Conservation (phyloP, 441 rosid genomes). For the Gossypium schwendimanii region DNA sequence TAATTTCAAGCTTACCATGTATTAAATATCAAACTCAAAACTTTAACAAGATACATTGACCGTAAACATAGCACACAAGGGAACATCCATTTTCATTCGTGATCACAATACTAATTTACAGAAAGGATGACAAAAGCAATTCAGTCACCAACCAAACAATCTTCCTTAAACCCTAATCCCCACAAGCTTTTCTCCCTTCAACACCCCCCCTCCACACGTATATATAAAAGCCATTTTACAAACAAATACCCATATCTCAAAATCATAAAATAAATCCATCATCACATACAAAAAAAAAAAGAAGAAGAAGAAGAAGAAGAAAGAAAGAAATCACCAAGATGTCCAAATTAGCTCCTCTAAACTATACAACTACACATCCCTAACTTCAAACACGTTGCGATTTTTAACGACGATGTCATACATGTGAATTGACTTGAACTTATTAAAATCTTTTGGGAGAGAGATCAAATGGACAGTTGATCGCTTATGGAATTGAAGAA, state of each 20-base stretch:
- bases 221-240: neutral
- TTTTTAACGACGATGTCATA: slow-evolving; percentile 77
- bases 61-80: neutral
- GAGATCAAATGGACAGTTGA: slow-evolving; percentile 64
- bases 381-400: slow-evolving; percentile 61
- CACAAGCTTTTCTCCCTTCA: neutral
- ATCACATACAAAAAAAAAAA: neutral
- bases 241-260: neutral
- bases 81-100: neutral
- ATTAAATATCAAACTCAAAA: too few relatives aligned
- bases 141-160: neutral
- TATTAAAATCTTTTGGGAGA: slow-evolving; percentile 66
- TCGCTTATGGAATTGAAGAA: slow-evolving; percentile 67
- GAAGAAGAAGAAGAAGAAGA: neutral
- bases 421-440: slow-evolving; percentile 69
- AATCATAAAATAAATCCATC: neutral
- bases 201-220: neutral
- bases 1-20: too few relatives aligned
- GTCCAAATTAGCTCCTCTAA: too few relatives aligned
- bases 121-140: slow-evolving; percentile 1
- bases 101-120: neutral
- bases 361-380: slow-evolving; percentile 34
- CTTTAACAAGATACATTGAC: neutral
- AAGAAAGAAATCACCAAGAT: neutral
- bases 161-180: slow-evolving; percentile 5